Percentiles rank a stretch among this genome's conserved stretches.
These are phyloP conservation scores for Pichia sp. DNA, from an alignment of 1,139 yeast species.

Conservation along the genomic window DNA sequence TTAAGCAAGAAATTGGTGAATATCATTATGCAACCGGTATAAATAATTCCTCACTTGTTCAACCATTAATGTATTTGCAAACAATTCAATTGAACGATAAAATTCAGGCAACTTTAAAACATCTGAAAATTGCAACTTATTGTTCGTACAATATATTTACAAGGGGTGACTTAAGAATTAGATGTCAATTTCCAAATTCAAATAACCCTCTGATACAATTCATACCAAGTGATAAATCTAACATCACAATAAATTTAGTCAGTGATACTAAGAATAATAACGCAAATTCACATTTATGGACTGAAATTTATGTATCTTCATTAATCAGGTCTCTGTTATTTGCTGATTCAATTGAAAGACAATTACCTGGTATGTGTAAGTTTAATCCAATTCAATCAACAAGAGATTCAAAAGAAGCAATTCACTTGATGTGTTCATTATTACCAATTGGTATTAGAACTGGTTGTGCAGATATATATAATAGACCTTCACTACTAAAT, in stretches of 20 bases:
- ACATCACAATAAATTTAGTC: conserved; percentile 15
- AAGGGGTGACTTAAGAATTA: conserved; percentile 41
- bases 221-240: conserved; percentile 20
- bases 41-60: conserved; percentile 52
- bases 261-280: conserved; percentile 21
- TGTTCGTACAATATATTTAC: conserved; percentile 45
- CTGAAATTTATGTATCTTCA: conserved; percentile 71
- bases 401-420: conserved; percentile 46
- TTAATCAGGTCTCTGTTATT: conserved; percentile 66
- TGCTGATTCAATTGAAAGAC: conserved; percentile 60
- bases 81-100: conserved; percentile 38
- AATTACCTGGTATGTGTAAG: conserved; percentile 46
- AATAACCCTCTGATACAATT: conserved; percentile 27
- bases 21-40: conserved; percentile 69
- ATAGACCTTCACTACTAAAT: conserved; percentile 60
- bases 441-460: conserved; percentile 60
- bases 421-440: conserved; percentile 54
- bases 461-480: conserved; percentile 59
- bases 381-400: conserved; percentile 39
- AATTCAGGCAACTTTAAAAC: conserved; percentile 20
- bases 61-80: conserved; percentile 68
- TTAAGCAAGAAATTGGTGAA: conserved; percentile 38
- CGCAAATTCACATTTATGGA: conserved; percentile 48
- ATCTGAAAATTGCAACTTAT: conserved; percentile 37
- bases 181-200: conserved; percentile 29